Evolutionary conservation across 768 basidiomycete species (phyloP), one percentile per base, ranked within the genome.

Genomic region (Gautieria morchelliformis): DNA sequence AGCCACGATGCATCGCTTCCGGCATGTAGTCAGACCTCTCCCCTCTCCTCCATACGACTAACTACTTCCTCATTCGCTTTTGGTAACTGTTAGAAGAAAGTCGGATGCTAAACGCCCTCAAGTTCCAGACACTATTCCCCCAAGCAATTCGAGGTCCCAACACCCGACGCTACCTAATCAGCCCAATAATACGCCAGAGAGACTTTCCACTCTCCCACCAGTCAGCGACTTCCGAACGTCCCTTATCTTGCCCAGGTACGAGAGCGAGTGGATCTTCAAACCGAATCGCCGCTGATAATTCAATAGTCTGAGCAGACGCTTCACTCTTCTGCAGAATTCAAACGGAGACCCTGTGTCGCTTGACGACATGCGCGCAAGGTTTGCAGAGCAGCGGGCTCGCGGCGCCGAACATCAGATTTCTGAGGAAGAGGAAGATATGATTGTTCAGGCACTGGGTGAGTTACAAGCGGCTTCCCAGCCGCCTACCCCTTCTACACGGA

Each of bases 371-470:
- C 78, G 78, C 61, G 72, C 70, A 57, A 81, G 81, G 59, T 77
- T 93, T 62, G 89, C 89, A 32, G 79, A 87, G 61, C 90, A 91
- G 68, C 75, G 90, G 60, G 82, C 82, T 47, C 75, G 80, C 61
- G 88, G 89, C 7, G 78, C 75, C 15, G 74, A 76, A 58, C 78
- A 84, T 63, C 82, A 82, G 56, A 80, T 93, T 51, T 78, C 85
- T 53, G 87, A 89, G 70, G 86, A 84, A 64, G 90, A 92, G 67
- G 87, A 90, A 71, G 85, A 85, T 57, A 89, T 92, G 83, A 76
- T 93, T 59, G 70, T 93, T 59, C 83, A 87, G 71, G 84, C 83
- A 14, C 73, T 93, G 57, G 81, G 80, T 53, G 68, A 73, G 58
- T 68, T 79, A n/a, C 77, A 74, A 33, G 11, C 63, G 27, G 35